Evolutionary conservation across 306 rosid genomes (phyloP).

Genomic region (Lotus japonicus): DNA sequence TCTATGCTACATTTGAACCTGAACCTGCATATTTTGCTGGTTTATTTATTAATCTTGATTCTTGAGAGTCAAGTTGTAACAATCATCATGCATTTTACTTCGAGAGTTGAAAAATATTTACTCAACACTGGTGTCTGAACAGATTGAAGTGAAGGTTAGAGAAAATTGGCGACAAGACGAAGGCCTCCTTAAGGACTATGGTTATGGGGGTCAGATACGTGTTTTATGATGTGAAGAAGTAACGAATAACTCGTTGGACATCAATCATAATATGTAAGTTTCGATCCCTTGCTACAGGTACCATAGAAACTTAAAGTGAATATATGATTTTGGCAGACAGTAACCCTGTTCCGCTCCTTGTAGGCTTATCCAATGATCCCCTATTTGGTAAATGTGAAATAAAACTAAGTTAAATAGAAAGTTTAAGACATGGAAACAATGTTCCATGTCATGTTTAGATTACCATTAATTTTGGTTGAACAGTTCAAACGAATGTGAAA

Average conservation of each 20-base stretch:
- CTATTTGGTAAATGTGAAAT: conserved; percentile 3
- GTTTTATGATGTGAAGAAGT: conserved; percentile 36
- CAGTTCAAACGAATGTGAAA: neutral
- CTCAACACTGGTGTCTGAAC: conserved; percentile 27
- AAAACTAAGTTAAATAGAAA: neutral
- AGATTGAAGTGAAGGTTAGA: conserved; percentile 88
- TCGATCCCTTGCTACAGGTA: neutral
- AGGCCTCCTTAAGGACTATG: conserved; percentile 67
- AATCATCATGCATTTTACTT: neutral
- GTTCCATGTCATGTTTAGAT: neutral
- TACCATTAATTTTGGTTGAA: neutral
- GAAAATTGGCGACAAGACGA: conserved; percentile 97
- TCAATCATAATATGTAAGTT: conserved; percentile 14
- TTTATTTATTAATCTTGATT: conserved; percentile 5
- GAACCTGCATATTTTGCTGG: neutral
- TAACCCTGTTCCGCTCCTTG: too few species aligned
- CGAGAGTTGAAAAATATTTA: conserved; percentile 13
- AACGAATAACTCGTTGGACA: neutral
- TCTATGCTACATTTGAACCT: neutral
- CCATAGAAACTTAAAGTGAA: neutral
- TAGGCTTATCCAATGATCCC: too few species aligned
- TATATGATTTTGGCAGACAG: conserved; percentile 5
- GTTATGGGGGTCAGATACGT: conserved; percentile 79
- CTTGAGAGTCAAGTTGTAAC: conserved; percentile 7
- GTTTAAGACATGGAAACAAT: neutral